Conservation (phyloP, 140 eudicot species). For the Cichorium intybus region DNA sequence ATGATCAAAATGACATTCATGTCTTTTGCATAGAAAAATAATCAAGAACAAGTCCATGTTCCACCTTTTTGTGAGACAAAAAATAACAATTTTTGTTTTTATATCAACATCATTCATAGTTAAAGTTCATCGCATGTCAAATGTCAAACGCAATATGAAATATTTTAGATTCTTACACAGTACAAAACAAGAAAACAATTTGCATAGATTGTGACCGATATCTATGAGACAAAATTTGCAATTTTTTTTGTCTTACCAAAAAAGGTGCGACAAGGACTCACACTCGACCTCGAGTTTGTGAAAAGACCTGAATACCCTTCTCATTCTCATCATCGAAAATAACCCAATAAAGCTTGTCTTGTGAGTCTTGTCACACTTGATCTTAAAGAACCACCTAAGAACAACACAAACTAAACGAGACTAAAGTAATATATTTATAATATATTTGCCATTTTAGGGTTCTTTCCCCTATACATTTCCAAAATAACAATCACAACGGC, state of each 20-base stretch:
- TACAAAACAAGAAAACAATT: not conserved
- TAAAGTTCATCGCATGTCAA: too few relatives aligned
- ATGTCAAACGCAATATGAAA: not conserved
- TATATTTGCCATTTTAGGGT: not conserved
- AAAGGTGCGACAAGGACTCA: not conserved
- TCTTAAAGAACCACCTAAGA: not conserved
- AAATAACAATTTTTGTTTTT: too few relatives aligned
- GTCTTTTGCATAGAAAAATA: not conserved
- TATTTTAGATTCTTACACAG: too few relatives aligned
- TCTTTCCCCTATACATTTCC: slow-evolving; percentile 1
- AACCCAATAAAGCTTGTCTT: not conserved
- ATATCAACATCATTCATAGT: not conserved
- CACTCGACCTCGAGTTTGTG: not conserved
- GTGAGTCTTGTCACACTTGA: not conserved
- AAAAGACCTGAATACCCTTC: not conserved
- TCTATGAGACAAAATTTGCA: too few relatives aligned
- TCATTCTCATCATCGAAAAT: too few relatives aligned
- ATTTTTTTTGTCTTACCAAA: not conserved
- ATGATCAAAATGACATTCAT: not conserved
- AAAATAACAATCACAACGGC: slow-evolving; percentile 20
- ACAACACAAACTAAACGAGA: not conserved
- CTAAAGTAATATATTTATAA: not conserved
- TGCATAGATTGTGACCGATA: not conserved
- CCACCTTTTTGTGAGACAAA: too few relatives aligned
- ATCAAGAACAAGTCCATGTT: too few relatives aligned